A percentile compares a stretch with the other conserved stretches of the same genome.
phyloP scores from a whole-genome alignment of 139 green algal genomes.

The Desmodesmus armatus region DNA sequence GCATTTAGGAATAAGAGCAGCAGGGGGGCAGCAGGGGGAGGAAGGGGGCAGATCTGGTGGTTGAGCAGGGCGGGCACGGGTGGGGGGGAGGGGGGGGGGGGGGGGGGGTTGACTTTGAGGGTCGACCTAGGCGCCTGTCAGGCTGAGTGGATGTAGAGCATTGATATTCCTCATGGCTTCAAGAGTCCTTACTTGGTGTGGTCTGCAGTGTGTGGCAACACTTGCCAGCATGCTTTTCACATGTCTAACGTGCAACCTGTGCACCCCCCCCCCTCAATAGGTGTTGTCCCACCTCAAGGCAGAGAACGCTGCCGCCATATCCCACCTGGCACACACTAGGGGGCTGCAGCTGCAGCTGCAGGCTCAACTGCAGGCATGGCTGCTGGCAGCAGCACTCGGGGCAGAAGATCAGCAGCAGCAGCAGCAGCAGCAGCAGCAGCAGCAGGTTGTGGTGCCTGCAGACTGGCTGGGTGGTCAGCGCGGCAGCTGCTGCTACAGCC shows the following conservation, averaged over 20 bases:
- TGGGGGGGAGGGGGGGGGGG: too few relatives aligned
- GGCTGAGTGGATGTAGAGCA: background rate
- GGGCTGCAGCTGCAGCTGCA: slow-evolving; percentile 29
- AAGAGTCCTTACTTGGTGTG: background rate
- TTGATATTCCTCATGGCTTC: too few relatives aligned
- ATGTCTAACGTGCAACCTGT: too few relatives aligned
- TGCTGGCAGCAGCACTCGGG: slow-evolving; percentile 3
- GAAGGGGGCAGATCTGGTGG: too few relatives aligned
- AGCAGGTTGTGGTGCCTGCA: background rate
- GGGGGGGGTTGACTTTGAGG: too few relatives aligned
- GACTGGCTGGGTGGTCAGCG: background rate
- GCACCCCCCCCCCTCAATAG: background rate
- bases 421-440: slow-evolving; percentile 5
- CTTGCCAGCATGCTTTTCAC: background rate
- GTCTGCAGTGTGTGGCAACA: background rate
- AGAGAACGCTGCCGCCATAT: slow-evolving; percentile 20
- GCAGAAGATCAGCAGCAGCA: background rate
- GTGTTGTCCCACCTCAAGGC: slow-evolving; percentile 15
- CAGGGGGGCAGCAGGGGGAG: background rate
- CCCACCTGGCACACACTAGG: slow-evolving; percentile 13
- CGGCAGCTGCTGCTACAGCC: background rate
- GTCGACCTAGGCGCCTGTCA: background rate
- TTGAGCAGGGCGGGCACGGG: too few relatives aligned
- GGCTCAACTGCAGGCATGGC: background rate
- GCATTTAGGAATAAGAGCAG: background rate